Conservation (phyloP, 208 protist species). For the Acanthamoeba royreba region DNA sequence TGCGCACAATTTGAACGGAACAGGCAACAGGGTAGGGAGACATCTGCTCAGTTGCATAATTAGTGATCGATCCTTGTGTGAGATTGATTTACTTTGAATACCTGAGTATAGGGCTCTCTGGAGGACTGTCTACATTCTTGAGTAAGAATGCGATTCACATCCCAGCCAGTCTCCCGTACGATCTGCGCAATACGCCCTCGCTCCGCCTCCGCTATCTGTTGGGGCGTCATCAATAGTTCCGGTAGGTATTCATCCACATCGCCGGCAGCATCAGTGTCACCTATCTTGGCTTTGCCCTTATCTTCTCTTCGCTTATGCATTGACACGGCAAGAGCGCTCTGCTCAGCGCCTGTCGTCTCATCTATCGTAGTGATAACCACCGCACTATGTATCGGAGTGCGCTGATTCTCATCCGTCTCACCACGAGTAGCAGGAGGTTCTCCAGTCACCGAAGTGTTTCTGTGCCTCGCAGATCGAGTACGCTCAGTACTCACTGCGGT, state of each 20-base stretch:
- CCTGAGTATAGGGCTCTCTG: not conserved
- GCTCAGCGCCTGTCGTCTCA: not conserved
- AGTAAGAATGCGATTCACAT: constrained; percentile 9
- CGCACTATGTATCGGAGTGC: not conserved
- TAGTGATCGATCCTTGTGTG: no score
- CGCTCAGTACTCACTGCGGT: no score
- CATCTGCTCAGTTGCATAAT: not conserved
- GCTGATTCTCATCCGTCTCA: not conserved
- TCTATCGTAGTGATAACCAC: not conserved
- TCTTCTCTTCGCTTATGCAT: not conserved
- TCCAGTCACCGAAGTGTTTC: not conserved
- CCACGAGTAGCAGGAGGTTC: not conserved
- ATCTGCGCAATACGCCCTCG: not conserved
- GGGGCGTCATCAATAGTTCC: not conserved
- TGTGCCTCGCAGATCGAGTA: no score
- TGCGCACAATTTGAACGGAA: not conserved
- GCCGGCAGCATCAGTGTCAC: not conserved
- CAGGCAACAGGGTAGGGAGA: not conserved
- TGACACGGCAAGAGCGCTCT: not conserved
- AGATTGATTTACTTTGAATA: no score
- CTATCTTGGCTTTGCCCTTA: not conserved
- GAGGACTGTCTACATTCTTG: not conserved
- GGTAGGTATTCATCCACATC: not conserved
- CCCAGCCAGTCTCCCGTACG: not conserved
- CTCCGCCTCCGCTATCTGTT: not conserved